Evolutionary conservation across 257 asterid species (phyloP), one percentile per base, ranked within the genome.

Genomic region (Nicotiana undulata): DNA sequence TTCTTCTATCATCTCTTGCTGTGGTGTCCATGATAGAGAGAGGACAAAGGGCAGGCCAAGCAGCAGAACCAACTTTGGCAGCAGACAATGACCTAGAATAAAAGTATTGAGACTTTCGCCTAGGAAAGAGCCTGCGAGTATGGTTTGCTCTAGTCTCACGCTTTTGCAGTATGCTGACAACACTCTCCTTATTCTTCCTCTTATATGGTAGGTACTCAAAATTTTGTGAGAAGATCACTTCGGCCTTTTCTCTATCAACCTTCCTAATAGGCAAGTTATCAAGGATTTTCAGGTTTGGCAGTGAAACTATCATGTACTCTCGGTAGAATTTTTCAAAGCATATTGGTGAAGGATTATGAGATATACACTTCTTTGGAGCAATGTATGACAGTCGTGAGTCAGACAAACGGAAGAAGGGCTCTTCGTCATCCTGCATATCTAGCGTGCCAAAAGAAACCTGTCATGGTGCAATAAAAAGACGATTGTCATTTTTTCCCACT

Each of bases 261-360:
- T 83, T 87, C 81, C 79, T 86, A 83, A 94, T 89, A 29, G 90
- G 92, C 86, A 92, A 81, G 87, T 93, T 89, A 82, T 94, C 98
- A 79, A 94, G 95, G 86, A 86, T 81, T 85, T 90, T 86, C 83
- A 93, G 89, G 63, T 88, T 92, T 28, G 91, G 91, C 56, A 94
- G 63, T 51, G 98, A 90, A 81, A 94, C 92, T 84, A 90, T 92
- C 90, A 94, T 88, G 88, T 91, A 94, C 65, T 93, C 97, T 79
- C 98, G 88, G 86, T 93, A 94, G 85, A 90, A 88, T 83, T 93
- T 93, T 91, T 94, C 95, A 66, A 85, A 89, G 88, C 98, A 94
- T 87, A 94, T 92, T 63, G 94, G 98, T 72, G 98, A 92, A 72
- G 95, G 87, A 83, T 90, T 90, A 75, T 85, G 89, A 81, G 92